phyloP scores from a whole-genome alignment of 1,284 basidiomycete species.

The Ganoderma lingzhi region DNA sequence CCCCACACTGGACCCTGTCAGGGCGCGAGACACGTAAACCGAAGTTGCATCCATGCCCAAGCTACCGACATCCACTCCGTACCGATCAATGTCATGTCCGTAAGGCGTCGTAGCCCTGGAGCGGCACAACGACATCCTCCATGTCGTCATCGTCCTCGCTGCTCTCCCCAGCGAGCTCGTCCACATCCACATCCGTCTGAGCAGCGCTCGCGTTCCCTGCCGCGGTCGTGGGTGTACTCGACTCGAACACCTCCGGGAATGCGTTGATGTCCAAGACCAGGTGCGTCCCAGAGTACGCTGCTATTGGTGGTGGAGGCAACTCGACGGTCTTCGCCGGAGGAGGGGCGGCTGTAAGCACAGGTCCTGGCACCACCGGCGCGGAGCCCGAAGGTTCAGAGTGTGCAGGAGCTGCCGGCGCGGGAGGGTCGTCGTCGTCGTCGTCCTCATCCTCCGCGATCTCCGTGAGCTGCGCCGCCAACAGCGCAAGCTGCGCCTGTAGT shows the following conservation, averaged over 20 bases:
- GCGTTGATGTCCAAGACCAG: slow-evolving; percentile 28
- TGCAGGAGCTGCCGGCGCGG: not conserved
- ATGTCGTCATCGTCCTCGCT: slow-evolving; percentile 30
- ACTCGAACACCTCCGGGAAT: slow-evolving; percentile 27
- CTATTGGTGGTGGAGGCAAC: slow-evolving; percentile 23
- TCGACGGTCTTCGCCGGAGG: slow-evolving; percentile 10
- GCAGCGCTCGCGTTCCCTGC: slow-evolving; percentile 22
- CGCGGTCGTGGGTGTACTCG: slow-evolving; percentile 6
- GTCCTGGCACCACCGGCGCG: not conserved
- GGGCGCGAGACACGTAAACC: not conserved
- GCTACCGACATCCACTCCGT: slow-evolving; percentile 1
- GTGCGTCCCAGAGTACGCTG: slow-evolving; percentile 27
- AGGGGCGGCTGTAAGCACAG: not conserved
- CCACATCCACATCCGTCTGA: slow-evolving; percentile 24
- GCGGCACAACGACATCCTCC: slow-evolving; percentile 33
- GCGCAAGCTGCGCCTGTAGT: slow-evolving; percentile 67
- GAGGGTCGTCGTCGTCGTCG: slow-evolving; percentile 23
- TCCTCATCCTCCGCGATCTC: slow-evolving; percentile 58
- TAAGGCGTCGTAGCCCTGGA: slow-evolving; percentile 15
- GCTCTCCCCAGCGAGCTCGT: slow-evolving; percentile 20
- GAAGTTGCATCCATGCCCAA: slow-evolving; percentile 1
- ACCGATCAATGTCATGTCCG: slow-evolving; percentile 27
- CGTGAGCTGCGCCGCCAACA: slow-evolving; percentile 68
- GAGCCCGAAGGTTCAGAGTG: not conserved
- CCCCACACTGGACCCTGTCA: not conserved